Evolutionary conservation across 2,329 filamentous ascomycete genomes (phyloP).

Genomic region (Fusarium papillatum): DNA sequence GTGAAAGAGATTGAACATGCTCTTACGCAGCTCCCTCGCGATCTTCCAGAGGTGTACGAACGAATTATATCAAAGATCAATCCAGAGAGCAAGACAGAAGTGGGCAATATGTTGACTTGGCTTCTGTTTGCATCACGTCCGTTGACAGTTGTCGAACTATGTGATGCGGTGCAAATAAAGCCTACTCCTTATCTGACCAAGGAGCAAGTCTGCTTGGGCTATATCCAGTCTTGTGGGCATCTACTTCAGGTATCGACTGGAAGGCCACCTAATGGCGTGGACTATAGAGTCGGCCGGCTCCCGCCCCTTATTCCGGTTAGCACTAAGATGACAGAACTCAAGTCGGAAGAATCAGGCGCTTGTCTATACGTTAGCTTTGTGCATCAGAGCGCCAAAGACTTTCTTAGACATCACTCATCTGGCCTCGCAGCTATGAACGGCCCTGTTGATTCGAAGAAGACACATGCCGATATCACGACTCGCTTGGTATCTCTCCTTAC

Average conservation of each 20-base stretch:
- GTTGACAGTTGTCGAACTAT: background rate
- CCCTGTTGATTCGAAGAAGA: background rate
- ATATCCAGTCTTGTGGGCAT: conserved; percentile 1
- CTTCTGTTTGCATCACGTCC: background rate
- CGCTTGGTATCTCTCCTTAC: background rate
- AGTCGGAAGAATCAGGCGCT: background rate
- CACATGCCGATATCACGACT: background rate
- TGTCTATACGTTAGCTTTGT: background rate
- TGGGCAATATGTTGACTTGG: conserved; percentile 5
- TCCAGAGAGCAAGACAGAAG: background rate
- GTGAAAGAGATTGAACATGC: conserved; percentile 9
- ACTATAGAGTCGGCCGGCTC: background rate
- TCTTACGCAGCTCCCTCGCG: background rate
- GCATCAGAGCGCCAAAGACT: conserved; percentile 23
- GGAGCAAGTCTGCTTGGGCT: background rate
- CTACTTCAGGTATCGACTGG: background rate
- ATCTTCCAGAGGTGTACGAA: background rate
- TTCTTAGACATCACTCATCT: background rate
- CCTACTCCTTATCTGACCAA: background rate
- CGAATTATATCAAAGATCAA: background rate
- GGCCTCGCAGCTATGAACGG: accelerated
- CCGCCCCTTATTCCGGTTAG: background rate
- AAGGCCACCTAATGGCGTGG: background rate
- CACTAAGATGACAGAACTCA: background rate
- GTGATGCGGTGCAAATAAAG: background rate